Percentiles rank a stretch among this genome's conserved stretches.
Evolutionary conservation across 768 basidiomycete genomes (phyloP).

Genomic region (Mycena alexandri): DNA sequence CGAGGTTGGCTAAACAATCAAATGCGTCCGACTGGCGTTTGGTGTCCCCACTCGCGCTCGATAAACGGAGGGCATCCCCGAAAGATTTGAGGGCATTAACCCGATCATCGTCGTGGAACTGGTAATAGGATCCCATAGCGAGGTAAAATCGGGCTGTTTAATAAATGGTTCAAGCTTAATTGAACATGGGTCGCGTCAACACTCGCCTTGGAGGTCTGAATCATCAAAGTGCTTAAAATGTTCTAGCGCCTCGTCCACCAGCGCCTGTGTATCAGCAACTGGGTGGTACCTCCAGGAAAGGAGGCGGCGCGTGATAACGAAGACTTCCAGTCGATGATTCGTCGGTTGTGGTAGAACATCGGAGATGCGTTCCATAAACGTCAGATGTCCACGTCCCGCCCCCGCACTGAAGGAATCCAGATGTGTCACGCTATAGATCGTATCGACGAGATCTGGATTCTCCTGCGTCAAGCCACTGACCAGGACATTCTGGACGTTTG

Average conservation of each 20-base stretch:
- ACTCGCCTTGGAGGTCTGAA: conserved; percentile 1
- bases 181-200: no score
- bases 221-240: background rate
- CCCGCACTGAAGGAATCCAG: background rate
- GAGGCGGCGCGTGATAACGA: background rate
- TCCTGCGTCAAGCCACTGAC: background rate
- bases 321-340: conserved; percentile 1
- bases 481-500: conserved; percentile 2
- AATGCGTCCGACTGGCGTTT: background rate
- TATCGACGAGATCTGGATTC: background rate
- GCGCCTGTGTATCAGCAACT: background rate
- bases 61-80: background rate
- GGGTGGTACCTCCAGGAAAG: background rate
- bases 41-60: background rate
- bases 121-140: background rate
- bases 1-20: background rate
- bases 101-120: background rate
- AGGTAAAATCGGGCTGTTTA: background rate
- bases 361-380: background rate
- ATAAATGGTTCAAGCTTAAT: background rate
- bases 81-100: background rate
- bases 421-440: background rate
- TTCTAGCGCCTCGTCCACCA: background rate
- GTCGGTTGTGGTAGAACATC: background rate
- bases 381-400: background rate